Evolutionary conservation across 352 stramenopile species (phyloP).

Genomic region (Globisporangium paroecandrum): DNA sequence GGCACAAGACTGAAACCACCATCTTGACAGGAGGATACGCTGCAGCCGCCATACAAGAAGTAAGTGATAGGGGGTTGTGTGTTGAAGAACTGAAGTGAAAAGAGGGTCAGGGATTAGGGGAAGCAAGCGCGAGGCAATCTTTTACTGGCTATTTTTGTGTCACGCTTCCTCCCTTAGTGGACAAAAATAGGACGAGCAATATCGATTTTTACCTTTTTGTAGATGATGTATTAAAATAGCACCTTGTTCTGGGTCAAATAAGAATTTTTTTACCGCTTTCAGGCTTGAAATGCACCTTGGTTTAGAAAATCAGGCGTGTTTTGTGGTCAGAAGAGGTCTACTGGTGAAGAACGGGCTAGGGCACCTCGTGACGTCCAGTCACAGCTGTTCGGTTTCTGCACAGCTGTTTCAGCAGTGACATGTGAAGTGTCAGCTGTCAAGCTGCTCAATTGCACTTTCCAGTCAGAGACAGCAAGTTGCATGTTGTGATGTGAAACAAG

Average conservation of each 20-base stretch:
- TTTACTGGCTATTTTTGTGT: constrained; percentile 6
- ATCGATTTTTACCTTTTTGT: background rate
- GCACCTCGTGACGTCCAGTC: background rate
- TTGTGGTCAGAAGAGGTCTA: background rate
- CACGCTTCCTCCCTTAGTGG: background rate
- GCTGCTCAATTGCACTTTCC: background rate
- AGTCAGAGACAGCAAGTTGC: background rate
- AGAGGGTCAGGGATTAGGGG: background rate
- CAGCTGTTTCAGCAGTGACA: background rate
- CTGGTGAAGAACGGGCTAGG: background rate
- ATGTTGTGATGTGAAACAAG: background rate
- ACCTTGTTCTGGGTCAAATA: background rate
- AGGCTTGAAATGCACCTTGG: background rate
- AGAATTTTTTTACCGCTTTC: background rate
- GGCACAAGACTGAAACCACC: background rate
- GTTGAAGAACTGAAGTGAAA: background rate
- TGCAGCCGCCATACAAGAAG: too few relatives aligned
- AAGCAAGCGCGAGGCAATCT: background rate
- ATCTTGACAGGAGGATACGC: constrained; percentile 3
- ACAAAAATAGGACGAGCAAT: background rate
- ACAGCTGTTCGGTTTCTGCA: background rate
- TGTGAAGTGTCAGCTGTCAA: background rate
- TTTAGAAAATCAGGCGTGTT: background rate
- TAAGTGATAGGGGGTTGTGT: too few relatives aligned
- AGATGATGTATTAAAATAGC: background rate